Percentiles rank a stretch among this genome's conserved stretches.
Conservation (phyloP, 2,329 filamentous ascomycete genomes). For the Sporothrix brasiliensis region DNA sequence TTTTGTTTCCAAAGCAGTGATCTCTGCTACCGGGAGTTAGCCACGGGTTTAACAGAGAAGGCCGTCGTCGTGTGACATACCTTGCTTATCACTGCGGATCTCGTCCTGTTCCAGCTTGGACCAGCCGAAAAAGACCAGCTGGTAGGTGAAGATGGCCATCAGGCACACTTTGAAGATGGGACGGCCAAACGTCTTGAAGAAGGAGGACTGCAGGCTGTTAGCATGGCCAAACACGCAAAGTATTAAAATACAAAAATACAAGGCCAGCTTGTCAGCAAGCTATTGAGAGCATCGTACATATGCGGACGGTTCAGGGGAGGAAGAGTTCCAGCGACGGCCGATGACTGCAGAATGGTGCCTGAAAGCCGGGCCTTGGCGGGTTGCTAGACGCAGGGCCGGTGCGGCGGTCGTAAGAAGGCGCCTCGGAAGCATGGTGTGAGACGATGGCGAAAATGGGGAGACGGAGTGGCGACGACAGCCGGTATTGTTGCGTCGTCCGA, state of each 20-base stretch:
- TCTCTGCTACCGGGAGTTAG: slow-evolving; percentile 36
- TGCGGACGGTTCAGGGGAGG: slow-evolving; percentile 29
- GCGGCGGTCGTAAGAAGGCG: slow-evolving; percentile 10
- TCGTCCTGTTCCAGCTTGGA: slow-evolving; percentile 73
- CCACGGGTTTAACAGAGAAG: no score
- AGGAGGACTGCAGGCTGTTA: slow-evolving; percentile 42
- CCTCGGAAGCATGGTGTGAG: slow-evolving; percentile 10
- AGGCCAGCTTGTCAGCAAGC: no score
- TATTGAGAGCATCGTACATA: slow-evolving; percentile 26
- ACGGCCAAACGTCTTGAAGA: slow-evolving; percentile 74
- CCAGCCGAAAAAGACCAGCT: slow-evolving; percentile 76
- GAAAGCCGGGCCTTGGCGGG: slow-evolving; percentile 9
- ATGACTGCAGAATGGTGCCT: background rate
- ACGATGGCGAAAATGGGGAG: background rate
- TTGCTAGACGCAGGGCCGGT: slow-evolving; percentile 27
- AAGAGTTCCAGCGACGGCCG: slow-evolving; percentile 31
- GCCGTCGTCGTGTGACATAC: slow-evolving; percentile 45
- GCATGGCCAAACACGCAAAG: background rate
- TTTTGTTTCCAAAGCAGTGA: slow-evolving; percentile 46
- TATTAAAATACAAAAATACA: no score
- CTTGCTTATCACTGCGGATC: slow-evolving; percentile 60
- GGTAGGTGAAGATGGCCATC: slow-evolving; percentile 76
- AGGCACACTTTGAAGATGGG: slow-evolving; percentile 75
- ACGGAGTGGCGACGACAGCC: background rate
- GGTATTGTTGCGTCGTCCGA: background rate